Evolutionary conservation across 192 early-diverging fungal genomes (phyloP).

Genomic region (Umbelopsis sp.): DNA sequence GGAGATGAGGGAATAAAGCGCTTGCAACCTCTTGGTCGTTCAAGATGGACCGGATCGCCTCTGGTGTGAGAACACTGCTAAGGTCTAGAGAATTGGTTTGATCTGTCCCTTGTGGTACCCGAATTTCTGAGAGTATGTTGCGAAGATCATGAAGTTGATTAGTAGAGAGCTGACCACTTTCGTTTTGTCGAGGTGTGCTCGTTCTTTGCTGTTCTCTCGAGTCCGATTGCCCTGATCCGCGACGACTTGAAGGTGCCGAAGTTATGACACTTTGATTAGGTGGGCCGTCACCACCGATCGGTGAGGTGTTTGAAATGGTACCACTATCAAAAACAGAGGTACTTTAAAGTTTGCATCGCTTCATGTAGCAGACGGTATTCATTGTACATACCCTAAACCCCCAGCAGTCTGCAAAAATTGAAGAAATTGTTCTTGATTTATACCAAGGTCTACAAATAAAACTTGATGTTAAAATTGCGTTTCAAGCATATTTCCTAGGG

Average conservation of each 20-base stretch:
- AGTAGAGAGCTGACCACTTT: slow-evolving; percentile 18
- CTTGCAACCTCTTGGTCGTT: slow-evolving; percentile 40
- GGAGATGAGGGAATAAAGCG: slow-evolving; percentile 51
- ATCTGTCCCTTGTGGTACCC: slow-evolving; percentile 33
- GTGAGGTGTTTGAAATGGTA: neutral
- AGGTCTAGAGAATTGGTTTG: slow-evolving; percentile 25
- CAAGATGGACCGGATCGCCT: slow-evolving; percentile 42
- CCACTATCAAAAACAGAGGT: neutral
- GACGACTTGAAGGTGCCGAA: neutral
- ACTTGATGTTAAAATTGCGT: neutral
- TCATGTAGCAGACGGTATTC: neutral
- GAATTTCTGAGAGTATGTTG: slow-evolving; percentile 46
- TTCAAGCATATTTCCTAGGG: neutral
- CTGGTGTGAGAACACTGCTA: slow-evolving; percentile 40
- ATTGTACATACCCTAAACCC: slow-evolving; percentile 24
- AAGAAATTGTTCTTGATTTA: slow-evolving; percentile 29
- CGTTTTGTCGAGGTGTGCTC: neutral
- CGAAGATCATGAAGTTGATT: slow-evolving; percentile 47
- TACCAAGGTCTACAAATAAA: slow-evolving; percentile 14
- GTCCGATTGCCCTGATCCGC: neutral
- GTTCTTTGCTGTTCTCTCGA: neutral
- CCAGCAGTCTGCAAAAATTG: slow-evolving; percentile 37
- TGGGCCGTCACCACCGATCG: slow-evolving; percentile 4
- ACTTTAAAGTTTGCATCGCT: neutral
- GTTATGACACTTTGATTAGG: slow-evolving; percentile 10